Evolutionary conservation across 2,329 filamentous ascomycete species (phyloP).

Genomic region (Colletotrichum magnum): DNA sequence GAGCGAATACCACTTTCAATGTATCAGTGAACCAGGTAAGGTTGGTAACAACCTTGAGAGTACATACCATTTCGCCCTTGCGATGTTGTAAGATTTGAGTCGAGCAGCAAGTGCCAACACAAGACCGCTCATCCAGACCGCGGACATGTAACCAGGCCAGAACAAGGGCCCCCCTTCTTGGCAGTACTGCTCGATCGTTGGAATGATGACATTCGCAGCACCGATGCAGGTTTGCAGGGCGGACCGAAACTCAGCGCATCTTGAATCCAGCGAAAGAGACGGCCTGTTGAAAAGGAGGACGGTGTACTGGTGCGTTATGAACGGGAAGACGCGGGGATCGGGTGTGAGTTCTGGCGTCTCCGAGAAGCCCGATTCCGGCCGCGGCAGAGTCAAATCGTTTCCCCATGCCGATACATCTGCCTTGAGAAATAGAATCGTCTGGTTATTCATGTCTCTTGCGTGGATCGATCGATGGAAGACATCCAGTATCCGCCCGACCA

Average conservation of each 20-base stretch:
- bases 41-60: not conserved
- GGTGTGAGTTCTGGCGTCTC: conserved; percentile 12
- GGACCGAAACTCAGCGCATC: conserved; percentile 25
- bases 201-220: conserved; percentile 21
- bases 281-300: conserved; percentile 52
- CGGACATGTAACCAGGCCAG: conserved; percentile 53
- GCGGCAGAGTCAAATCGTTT: conserved; percentile 21
- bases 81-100: conserved; percentile 9
- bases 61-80: conserved; percentile 19
- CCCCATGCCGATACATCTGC: conserved; percentile 35
- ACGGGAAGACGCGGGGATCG: conserved; percentile 32
- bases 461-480: conserved; percentile 38
- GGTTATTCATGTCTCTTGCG: conserved; percentile 17
- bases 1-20: conserved; percentile 8
- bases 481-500: conserved; percentile 30
- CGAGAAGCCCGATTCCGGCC: not conserved
- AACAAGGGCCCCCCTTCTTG: conserved; percentile 32
- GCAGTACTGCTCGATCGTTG: conserved; percentile 19
- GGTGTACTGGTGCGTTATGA: conserved; percentile 48
- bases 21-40: not conserved
- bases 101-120: conserved; percentile 50
- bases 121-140: conserved; percentile 54
- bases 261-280: conserved; percentile 48
- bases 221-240: conserved; percentile 33
- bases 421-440: conserved; percentile 32